A percentile compares a stretch with the other conserved stretches of the same genome.
Conservation (phyloP, 345 rosid genomes). For the Arabidopsis arenosa region DNA sequence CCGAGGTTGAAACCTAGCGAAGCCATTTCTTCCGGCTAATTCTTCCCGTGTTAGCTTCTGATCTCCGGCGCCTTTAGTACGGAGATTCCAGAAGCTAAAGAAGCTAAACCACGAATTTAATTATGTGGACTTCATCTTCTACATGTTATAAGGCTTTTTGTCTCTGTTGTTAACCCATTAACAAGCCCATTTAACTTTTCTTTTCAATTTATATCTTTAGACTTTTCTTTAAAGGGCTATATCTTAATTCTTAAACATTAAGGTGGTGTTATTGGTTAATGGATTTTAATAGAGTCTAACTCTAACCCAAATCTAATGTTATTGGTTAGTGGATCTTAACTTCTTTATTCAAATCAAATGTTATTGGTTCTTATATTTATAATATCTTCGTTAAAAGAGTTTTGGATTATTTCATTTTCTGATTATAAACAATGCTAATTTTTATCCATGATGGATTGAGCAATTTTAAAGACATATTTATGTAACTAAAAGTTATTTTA, state of each 20-base stretch:
- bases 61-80: constrained; percentile 10
- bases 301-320: too few species aligned
- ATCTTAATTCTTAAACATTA: not conserved
- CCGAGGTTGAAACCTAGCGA: constrained; percentile 46
- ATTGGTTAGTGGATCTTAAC: too few species aligned
- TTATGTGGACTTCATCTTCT: constrained; percentile 25
- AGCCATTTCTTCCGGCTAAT: constrained; percentile 46
- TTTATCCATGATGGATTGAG: too few species aligned
- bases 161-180: constrained; percentile 23
- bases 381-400: too few species aligned
- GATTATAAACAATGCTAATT: too few species aligned
- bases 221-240: not conserved
- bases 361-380: too few species aligned
- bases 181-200: constrained; percentile 17
- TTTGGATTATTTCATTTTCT: not conserved
- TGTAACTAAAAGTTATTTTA: too few species aligned
- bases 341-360: too few species aligned
- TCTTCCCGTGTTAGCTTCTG: constrained; percentile 23
- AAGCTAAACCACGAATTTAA: constrained; percentile 13
- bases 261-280: too few species aligned
- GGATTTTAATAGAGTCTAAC: too few species aligned
- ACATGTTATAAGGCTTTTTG: constrained; percentile 17
- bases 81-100: not conserved
- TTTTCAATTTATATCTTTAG: not conserved
- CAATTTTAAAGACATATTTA: too few species aligned